Conservation (phyloP, 2,329 filamentous ascomycete species). For the Penicillium sp. region DNA sequence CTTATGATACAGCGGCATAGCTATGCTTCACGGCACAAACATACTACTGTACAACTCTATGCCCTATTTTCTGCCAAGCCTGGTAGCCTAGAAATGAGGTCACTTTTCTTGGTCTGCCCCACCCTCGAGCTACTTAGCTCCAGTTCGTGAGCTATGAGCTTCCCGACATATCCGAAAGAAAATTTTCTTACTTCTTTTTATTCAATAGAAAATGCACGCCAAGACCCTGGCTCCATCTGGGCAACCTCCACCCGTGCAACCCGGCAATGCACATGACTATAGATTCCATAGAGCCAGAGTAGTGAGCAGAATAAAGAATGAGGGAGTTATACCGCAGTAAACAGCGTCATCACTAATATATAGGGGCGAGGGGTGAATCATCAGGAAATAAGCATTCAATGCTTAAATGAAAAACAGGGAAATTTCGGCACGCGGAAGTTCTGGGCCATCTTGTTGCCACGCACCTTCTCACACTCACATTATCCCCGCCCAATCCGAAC, state of each 20-base stretch:
- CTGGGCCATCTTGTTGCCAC: constrained; percentile 24
- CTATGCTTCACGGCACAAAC: background rate
- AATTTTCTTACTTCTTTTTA: background rate
- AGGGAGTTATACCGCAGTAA: background rate
- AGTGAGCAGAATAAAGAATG: background rate
- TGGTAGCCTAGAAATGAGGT: constrained; percentile 7
- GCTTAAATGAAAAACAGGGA: background rate
- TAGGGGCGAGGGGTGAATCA: background rate
- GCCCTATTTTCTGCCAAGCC: background rate
- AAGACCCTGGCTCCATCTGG: background rate
- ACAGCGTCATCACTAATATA: background rate
- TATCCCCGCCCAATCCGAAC: constrained; percentile 31
- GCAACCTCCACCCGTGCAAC: background rate
- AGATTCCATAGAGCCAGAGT: constrained; percentile 1
- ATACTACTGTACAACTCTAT: background rate
- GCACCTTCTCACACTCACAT: constrained; percentile 22
- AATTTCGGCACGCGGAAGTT: background rate
- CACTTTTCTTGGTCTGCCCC: background rate
- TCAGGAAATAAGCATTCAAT: background rate
- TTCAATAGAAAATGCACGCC: constrained; percentile 1
- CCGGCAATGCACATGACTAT: constrained; percentile 4
- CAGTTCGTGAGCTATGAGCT: background rate
- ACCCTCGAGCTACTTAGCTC: background rate
- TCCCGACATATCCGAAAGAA: constrained; percentile 19
- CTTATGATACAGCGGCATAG: background rate